Evolutionary conservation across 179 eudicot species (phyloP), one percentile per base, ranked within the genome.

Genomic region (Beta corolliflora): DNA sequence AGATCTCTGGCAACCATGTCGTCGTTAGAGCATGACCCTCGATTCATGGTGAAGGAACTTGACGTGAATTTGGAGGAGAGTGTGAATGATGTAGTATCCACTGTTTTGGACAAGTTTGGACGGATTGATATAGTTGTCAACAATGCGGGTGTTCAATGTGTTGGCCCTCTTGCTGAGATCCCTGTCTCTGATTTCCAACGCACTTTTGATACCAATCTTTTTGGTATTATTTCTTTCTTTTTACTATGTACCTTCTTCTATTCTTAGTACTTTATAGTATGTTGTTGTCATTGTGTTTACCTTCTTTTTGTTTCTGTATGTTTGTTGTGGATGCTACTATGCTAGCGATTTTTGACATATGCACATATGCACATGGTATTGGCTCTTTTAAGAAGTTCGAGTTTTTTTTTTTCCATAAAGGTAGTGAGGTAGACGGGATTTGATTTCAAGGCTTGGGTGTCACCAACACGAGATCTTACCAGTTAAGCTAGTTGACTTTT

Each of bases 101-200:
- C 69, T 8, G 90, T 88, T 68, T 73, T 92, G 5, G 88, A 91
- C 45, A 82, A 84, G 45, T 90, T 95, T 54, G 98, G 95, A 0
- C 84, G 91, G 18, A 87, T 95, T 59, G 98, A 95, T 86, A 52
- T 95, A 9, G 46, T 95, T 5, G 89, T 95, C 5, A 95, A 93
- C 54, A 95, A 95, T 68, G 98, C 98, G 9, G 98, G 98, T 4
- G 88, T 92, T 44, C 98, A 87, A 58, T 92, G 94, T 78, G 85
- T 95, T 21, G 98, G 97, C 0, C 98, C 98, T 14, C 88, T 93
- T 44, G 98, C 98, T 72, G 98, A 95, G 79, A 76, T 93, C 60
- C 98, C 98, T 52, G 29, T 95, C 0, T 84, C 91, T 63, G 71
- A 88, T 3, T 73, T 95, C 15, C 80, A 92, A 59, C 86, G 80